Evolutionary conservation across 345 rosid species (phyloP).

Genomic region (Carallia brachiata): DNA sequence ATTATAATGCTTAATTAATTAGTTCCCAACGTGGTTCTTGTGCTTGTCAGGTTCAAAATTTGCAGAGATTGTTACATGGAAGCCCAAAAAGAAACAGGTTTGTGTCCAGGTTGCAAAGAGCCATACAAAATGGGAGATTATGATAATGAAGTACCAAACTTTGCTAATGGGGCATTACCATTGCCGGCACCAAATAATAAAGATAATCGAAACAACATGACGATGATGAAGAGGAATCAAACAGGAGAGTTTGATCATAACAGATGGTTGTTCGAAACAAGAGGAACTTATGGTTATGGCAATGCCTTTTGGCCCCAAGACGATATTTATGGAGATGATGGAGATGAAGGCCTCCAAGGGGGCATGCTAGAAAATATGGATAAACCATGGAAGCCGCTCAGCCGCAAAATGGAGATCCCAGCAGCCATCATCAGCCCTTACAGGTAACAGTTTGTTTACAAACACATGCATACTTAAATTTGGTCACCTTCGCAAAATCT

Average conservation of each 20-base stretch:
- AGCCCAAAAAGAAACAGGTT: conserved; percentile 74
- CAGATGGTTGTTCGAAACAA: conserved; percentile 82
- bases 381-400: conserved; percentile 90
- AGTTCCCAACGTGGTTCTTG: background rate
- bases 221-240: conserved; percentile 84
- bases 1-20: background rate
- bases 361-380: conserved; percentile 60
- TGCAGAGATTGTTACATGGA: conserved; percentile 92
- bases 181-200: conserved; percentile 55
- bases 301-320: conserved; percentile 84
- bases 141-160: conserved; percentile 61
- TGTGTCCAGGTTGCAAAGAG: conserved; percentile 96
- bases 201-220: conserved; percentile 52
- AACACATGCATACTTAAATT: too few species aligned
- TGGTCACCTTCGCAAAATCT: too few species aligned
- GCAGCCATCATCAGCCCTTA: conserved; percentile 73
- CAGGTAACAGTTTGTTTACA: conserved; percentile 34
- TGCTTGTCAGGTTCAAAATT: conserved; percentile 65
- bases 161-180: conserved; percentile 58
- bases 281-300: conserved; percentile 83
- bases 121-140: conserved; percentile 62
- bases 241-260: conserved; percentile 84
- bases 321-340: conserved; percentile 59
- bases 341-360: conserved; percentile 50
- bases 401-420: conserved; percentile 57